phyloP scores from a whole-genome alignment of 164 flowering plant species.

The Cinnamomum micranthum region DNA sequence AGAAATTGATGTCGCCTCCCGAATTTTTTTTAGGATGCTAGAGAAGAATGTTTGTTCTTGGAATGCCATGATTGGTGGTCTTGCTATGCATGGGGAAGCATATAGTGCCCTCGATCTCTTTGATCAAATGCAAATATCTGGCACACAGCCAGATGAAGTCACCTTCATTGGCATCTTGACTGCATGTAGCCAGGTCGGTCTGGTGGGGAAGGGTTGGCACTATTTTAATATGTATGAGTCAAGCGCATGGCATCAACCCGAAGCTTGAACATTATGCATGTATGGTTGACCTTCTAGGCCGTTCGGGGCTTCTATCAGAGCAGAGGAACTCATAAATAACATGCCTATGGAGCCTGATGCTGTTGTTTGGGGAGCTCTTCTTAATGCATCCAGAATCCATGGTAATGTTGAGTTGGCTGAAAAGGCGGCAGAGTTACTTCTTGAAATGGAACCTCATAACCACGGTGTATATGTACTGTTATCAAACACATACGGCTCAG shows the following conservation, averaged over 20 bases:
- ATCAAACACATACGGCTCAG: constrained; percentile 2
- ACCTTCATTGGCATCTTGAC: constrained; percentile 7
- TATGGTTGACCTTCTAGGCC: constrained; percentile 12
- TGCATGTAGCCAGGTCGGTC: constrained; percentile 7
- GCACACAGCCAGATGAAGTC: neutral
- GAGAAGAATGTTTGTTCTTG: neutral
- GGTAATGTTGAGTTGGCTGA: constrained; percentile 4
- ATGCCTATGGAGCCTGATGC: constrained; percentile 11
- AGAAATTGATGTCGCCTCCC: constrained; percentile 1
- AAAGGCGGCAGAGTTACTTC: constrained; percentile 1
- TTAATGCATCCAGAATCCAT: constrained; percentile 6
- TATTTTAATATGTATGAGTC: constrained; percentile 2
- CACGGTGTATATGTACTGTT: constrained; percentile 3
- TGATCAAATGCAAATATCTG: neutral
- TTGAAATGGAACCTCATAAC: constrained; percentile 6
- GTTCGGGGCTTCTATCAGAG: constrained; percentile 2
- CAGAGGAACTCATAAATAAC: neutral
- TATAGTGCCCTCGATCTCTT: constrained; percentile 4
- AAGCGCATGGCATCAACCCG: constrained; percentile 1
- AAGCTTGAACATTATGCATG: constrained; percentile 10
- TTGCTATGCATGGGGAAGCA: constrained; percentile 7
- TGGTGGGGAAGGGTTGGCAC: constrained; percentile 5
- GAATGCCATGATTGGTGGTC: constrained; percentile 10
- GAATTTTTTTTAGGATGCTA: constrained; percentile 1
- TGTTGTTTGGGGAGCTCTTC: constrained; percentile 10